Evolutionary conservation across 192 early-diverging fungal genomes (phyloP).

Genomic region (Piromyces finnis): DNA sequence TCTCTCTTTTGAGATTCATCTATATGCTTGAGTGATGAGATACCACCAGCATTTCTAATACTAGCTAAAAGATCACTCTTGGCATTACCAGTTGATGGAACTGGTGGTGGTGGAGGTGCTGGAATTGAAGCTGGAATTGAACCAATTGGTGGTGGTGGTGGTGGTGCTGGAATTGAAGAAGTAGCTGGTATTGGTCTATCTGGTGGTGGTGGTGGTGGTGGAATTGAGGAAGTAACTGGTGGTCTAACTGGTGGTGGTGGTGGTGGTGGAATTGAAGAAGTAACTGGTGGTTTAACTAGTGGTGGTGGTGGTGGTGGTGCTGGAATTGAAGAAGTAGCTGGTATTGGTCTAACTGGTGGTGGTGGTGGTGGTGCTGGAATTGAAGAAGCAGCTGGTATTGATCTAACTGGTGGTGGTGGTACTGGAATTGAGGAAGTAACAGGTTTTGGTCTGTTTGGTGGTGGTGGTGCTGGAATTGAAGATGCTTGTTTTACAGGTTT

Average conservation of each 20-base stretch:
- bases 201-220: too few species aligned
- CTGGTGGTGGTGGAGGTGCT: not conserved
- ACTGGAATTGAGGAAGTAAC: too few species aligned
- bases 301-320: not conserved
- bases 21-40: not conserved
- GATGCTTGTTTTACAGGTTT: too few species aligned
- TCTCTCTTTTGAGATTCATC: not conserved
- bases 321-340: too few species aligned
- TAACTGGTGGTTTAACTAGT: too few species aligned
- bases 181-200: not conserved
- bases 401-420: not conserved
- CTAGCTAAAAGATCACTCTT: not conserved
- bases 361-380: too few species aligned
- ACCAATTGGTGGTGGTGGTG: not conserved
- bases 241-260: too few species aligned
- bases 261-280: not conserved
- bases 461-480: not conserved
- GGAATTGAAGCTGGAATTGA: too few species aligned
- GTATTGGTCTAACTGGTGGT: too few species aligned
- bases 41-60: not conserved
- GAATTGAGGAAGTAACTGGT: too few species aligned
- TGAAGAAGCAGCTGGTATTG: too few species aligned
- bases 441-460: not conserved
- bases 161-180: not conserved
- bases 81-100: not conserved